A percentile compares a stretch with the other conserved stretches of the same genome.
Evolutionary conservation across 2,329 filamentous ascomycete species (phyloP).

Genomic region (Emergomyces pasteurianus): DNA sequence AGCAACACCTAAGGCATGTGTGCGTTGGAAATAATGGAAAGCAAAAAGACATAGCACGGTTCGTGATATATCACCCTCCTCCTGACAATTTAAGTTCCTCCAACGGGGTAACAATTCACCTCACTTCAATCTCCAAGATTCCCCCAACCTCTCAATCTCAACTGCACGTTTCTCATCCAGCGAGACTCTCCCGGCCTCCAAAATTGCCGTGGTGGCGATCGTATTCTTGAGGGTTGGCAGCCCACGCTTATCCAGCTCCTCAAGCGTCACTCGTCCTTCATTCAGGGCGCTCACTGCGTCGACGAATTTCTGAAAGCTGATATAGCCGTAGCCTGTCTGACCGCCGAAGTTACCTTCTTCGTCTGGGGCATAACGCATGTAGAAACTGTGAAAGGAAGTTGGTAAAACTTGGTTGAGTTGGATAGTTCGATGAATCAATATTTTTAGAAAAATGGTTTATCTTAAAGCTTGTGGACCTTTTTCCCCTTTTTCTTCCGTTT

Average conservation of each 20-base stretch:
- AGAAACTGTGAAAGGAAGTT: conserved; percentile 43
- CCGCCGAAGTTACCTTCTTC: conserved; percentile 91
- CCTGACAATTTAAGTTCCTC: background rate
- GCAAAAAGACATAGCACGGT: background rate
- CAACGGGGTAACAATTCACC: background rate
- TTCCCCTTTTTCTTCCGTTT: background rate
- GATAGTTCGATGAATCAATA: background rate
- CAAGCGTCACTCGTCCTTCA: conserved; percentile 56
- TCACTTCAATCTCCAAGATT: conserved; percentile 52
- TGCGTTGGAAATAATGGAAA: background rate
- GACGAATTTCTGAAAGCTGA: conserved; percentile 92
- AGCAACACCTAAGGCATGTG: background rate
- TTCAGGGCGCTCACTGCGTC: conserved; percentile 74
- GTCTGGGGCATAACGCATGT: conserved; percentile 88
- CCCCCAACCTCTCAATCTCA: conserved; percentile 45
- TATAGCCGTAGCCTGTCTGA: conserved; percentile 84
- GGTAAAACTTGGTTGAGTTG: background rate
- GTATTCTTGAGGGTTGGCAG: conserved; percentile 82
- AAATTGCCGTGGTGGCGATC: conserved; percentile 78
- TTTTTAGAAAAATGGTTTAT: no score
- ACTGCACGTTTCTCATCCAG: conserved; percentile 71
- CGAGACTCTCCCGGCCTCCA: conserved; percentile 74
- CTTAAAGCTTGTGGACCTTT: no score
- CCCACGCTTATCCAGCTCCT: conserved; percentile 66
- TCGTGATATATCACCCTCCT: background rate